Evolutionary conservation across 192 early-diverging fungal genomes (phyloP).

Genomic region (Coemansia sp.): DNA sequence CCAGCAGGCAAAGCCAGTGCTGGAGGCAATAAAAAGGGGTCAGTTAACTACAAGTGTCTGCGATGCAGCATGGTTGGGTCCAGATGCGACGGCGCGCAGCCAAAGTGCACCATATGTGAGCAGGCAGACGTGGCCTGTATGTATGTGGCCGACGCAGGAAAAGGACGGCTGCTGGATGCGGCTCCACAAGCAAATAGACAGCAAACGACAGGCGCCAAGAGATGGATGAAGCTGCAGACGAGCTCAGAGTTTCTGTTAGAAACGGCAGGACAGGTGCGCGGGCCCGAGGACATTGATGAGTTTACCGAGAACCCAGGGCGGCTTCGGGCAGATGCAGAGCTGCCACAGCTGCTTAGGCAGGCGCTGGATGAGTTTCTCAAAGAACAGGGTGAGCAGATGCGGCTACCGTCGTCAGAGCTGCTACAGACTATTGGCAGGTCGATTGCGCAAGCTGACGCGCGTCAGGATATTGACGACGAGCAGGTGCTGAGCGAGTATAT

Average conservation of each 20-base stretch:
- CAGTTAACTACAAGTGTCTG: conserved; percentile 10
- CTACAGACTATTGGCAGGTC: conserved; percentile 31
- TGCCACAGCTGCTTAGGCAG: not conserved
- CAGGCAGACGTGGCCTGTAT: conserved; percentile 18
- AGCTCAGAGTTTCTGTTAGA: conserved; percentile 31
- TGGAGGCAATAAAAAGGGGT: not conserved
- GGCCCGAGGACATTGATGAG: conserved; percentile 16
- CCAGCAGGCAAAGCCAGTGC: not conserved
- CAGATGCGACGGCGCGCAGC: conserved; percentile 8
- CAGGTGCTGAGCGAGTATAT: conserved; percentile 28
- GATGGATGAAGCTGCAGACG: conserved; percentile 15
- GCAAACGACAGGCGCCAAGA: not conserved
- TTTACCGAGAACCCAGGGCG: conserved; percentile 17
- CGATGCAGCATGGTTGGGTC: conserved; percentile 34
- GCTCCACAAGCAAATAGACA: not conserved
- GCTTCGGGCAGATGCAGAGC: not conserved
- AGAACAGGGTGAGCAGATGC: conserved; percentile 6
- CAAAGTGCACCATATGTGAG: conserved; percentile 17
- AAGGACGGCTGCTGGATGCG: conserved; percentile 25
- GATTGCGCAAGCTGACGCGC: conserved; percentile 25
- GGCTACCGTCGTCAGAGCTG: conserved; percentile 50
- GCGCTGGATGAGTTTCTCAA: conserved; percentile 14
- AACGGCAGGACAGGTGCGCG: not conserved
- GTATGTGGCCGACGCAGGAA: conserved; percentile 1
- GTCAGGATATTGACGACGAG: not conserved